A percentile compares a stretch with the other conserved stretches of the same genome.
phyloP scores from a whole-genome alignment of 2,329 filamentous ascomycete species.

The Geosmithia flava region DNA sequence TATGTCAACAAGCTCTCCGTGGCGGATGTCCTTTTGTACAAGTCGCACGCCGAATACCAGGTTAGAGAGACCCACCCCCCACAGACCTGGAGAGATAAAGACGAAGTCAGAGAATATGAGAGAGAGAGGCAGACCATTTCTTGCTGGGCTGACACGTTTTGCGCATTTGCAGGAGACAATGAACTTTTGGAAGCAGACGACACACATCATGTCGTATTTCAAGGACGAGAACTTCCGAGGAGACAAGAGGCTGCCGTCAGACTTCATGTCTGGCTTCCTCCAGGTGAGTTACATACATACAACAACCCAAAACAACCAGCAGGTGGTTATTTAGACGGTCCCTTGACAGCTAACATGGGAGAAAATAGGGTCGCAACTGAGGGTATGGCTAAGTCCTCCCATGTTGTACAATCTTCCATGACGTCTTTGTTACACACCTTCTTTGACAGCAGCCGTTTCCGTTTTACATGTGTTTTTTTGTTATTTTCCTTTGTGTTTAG shows the following conservation, averaged over 20 bases:
- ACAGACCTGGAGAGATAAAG: background rate
- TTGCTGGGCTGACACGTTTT: background rate
- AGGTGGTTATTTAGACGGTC: too few species aligned
- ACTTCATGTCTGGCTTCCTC: slow-evolving; percentile 89
- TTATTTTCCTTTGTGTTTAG: background rate
- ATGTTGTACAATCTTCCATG: slow-evolving; percentile 18
- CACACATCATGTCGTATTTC: slow-evolving; percentile 96
- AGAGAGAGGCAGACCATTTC: background rate
- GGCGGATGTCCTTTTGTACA: slow-evolving; percentile 80
- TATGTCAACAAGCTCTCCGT: slow-evolving; percentile 82
- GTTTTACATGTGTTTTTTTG: background rate
- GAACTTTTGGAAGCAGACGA: slow-evolving; percentile 98
- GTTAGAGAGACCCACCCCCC: slow-evolving; percentile 29
- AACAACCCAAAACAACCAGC: too few species aligned
- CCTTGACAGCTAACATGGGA: background rate
- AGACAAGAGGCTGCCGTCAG: slow-evolving; percentile 67
- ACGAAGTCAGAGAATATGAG: background rate
- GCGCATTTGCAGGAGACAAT: slow-evolving; percentile 64
- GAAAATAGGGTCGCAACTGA: slow-evolving; percentile 42
- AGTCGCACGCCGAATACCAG: slow-evolving; percentile 92
- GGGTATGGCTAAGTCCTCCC: slow-evolving; percentile 11
- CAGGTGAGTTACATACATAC: slow-evolving; percentile 50
- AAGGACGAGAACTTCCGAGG: slow-evolving; percentile 68
- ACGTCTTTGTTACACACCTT: slow-evolving; percentile 9
- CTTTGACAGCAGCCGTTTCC: slow-evolving; percentile 8